These are phyloP conservation scores for Capsicum chinense DNA, from an alignment of 257 asterid species.

Conservation along the genomic window DNA sequence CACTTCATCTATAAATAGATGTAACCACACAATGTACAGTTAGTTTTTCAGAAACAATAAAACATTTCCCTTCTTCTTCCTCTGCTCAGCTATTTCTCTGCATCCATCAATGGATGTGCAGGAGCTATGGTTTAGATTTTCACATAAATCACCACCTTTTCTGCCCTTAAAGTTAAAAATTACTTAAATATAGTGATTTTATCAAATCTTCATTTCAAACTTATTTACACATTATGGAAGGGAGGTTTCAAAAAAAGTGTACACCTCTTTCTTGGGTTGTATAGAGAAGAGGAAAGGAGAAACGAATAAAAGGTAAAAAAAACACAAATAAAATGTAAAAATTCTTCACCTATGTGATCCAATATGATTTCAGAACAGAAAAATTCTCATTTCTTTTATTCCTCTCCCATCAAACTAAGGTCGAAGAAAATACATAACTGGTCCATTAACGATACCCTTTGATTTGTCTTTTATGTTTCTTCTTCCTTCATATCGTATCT, in stretches of 20 bases:
- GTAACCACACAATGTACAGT: too few relatives aligned
- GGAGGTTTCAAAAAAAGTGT: background rate
- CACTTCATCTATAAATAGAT: too few relatives aligned
- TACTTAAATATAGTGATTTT: background rate
- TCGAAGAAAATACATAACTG: background rate
- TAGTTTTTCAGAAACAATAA: too few relatives aligned
- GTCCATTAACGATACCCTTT: background rate
- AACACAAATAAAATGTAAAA: background rate
- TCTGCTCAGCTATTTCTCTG: too few relatives aligned
- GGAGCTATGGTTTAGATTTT: too few relatives aligned
- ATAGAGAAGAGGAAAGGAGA: background rate
- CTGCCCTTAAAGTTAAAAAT: background rate
- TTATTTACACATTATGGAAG: slow-evolving; percentile 19
- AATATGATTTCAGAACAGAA: background rate
- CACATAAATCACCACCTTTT: background rate
- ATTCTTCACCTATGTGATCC: background rate
- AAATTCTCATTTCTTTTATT: background rate
- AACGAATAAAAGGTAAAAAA: too few relatives aligned
- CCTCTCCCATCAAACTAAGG: slow-evolving; percentile 7
- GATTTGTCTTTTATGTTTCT: background rate
- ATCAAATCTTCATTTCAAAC: background rate
- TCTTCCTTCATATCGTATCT: background rate
- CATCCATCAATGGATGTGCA: too few relatives aligned
- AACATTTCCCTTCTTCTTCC: too few relatives aligned
- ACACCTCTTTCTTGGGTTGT: background rate